Conservation (phyloP, 2,329 filamentous ascomycete species). For the Sarocladium kiliense region DNA sequence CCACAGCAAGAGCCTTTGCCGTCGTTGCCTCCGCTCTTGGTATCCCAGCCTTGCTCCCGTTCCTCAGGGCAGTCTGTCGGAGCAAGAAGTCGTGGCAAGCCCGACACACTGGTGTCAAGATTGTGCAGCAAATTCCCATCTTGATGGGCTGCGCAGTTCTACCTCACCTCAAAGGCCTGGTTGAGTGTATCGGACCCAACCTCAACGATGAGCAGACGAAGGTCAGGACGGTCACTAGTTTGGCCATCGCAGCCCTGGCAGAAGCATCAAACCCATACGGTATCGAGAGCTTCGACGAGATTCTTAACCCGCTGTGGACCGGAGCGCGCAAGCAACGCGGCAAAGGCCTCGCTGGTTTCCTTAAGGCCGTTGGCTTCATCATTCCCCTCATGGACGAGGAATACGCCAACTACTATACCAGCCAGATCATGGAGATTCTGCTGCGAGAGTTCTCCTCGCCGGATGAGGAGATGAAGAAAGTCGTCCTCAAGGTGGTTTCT, state of each 20-base stretch:
- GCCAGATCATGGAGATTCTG: slow-evolving; percentile 97
- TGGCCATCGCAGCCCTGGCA: slow-evolving; percentile 90
- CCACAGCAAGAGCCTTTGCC: slow-evolving; percentile 92
- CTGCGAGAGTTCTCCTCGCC: slow-evolving; percentile 93
- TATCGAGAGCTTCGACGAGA: slow-evolving; percentile 98
- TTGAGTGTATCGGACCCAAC: slow-evolving; percentile 94
- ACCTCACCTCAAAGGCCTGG: slow-evolving; percentile 89
- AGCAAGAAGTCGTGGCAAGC: slow-evolving; percentile 99
- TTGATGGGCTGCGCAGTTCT: slow-evolving; percentile 97
- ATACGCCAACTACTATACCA: slow-evolving; percentile 98
- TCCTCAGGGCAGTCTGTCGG: slow-evolving; percentile 89
- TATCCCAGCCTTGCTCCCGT: slow-evolving; percentile 90
- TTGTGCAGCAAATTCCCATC: slow-evolving; percentile 97
- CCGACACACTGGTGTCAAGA: slow-evolving; percentile 96
- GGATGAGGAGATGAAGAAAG: slow-evolving; percentile 99
- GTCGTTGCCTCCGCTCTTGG: slow-evolving; percentile 95
- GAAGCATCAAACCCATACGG: slow-evolving; percentile 97
- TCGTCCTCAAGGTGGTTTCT: slow-evolving; percentile 93
- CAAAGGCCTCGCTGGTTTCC: slow-evolving; percentile 89
- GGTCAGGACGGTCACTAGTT: slow-evolving; percentile 89
- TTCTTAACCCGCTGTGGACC: slow-evolving; percentile 95
- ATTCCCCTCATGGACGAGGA: slow-evolving; percentile 99
- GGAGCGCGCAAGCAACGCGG: slow-evolving; percentile 93
- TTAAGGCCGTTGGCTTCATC: slow-evolving; percentile 97
- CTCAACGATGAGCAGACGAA: slow-evolving; percentile 97